Percentiles rank a stretch among this genome's conserved stretches.
Evolutionary conservation across 495 filamentous ascomycete genomes (phyloP).

Genomic region (Trichoderma asperelloides): DNA sequence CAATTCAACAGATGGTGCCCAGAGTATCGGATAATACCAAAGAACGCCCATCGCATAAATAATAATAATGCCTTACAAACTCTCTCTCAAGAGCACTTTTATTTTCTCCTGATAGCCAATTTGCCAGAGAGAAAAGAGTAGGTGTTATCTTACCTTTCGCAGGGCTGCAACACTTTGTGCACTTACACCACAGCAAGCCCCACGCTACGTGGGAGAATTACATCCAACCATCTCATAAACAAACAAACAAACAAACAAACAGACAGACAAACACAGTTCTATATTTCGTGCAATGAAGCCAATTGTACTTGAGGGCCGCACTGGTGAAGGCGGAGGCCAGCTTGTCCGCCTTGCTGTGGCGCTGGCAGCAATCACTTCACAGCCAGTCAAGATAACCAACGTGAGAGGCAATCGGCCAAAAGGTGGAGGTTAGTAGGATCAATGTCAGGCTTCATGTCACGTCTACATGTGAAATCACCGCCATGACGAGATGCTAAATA

Average conservation of each 20-base stretch:
- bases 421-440: slow-evolving; percentile 25
- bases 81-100: too few relatives aligned
- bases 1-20: background rate
- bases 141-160: too few relatives aligned
- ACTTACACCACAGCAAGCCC: background rate
- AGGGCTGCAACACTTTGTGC: background rate
- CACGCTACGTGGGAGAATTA: background rate
- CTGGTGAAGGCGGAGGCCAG: slow-evolving; percentile 81
- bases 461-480: background rate
- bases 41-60: too few relatives aligned
- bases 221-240: background rate
- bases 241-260: background rate
- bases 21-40: too few relatives aligned
- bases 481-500: background rate
- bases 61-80: too few relatives aligned
- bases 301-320: slow-evolving; percentile 53
- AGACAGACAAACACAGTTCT: background rate
- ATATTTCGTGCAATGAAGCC: slow-evolving; percentile 11
- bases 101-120: too few relatives aligned
- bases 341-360: slow-evolving; percentile 64
- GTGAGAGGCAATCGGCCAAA: slow-evolving; percentile 59
- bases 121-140: too few relatives aligned
- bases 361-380: slow-evolving; percentile 56
- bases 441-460: slow-evolving; percentile 10
- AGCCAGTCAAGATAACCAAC: slow-evolving; percentile 55